Conservation (phyloP, 2,329 filamentous ascomycete species). For the Fusarium sp. region DNA sequence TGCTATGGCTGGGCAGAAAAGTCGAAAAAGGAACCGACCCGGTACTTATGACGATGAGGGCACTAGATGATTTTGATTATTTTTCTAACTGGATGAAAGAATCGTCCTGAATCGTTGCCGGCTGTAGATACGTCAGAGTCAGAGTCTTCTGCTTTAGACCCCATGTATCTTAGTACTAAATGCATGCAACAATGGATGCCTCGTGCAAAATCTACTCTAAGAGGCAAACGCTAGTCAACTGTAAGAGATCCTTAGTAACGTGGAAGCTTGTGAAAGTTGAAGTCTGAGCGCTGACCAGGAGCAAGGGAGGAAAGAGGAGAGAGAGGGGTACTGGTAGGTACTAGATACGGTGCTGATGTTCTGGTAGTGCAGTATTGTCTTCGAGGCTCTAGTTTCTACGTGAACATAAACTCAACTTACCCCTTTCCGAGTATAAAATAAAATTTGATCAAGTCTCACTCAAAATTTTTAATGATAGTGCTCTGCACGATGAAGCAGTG, state of each 20-base stretch:
- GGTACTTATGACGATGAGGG: conserved; percentile 33
- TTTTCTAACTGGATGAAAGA: conserved; percentile 23
- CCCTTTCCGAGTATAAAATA: not conserved
- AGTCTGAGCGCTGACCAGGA: not conserved
- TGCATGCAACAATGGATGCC: not conserved
- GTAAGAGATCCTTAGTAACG: not conserved
- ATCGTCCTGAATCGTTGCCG: conserved; percentile 29
- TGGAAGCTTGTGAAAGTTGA: conserved; percentile 20
- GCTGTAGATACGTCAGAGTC: conserved; percentile 18
- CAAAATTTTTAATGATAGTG: not conserved
- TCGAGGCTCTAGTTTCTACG: not conserved
- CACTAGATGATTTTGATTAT: conserved; percentile 13
- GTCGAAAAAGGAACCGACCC: conserved; percentile 19
- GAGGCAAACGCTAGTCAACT: conserved; percentile 10
- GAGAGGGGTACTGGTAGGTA: not conserved
- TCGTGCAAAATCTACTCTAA: not conserved
- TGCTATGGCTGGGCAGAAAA: conserved; percentile 40
- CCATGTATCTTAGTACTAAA: not conserved
- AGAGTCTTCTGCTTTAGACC: conserved; percentile 2
- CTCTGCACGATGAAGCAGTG: not conserved
- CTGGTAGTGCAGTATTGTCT: not conserved
- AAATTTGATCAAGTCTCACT: no score
- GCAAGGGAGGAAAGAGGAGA: not conserved
- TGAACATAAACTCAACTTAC: not conserved
- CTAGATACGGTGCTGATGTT: not conserved